A percentile compares a stretch with the other conserved stretches of the same genome.
These are phyloP conservation scores for Venturia carpophila DNA, from an alignment of 2,329 filamentous ascomycete species.

Conservation along the genomic window DNA sequence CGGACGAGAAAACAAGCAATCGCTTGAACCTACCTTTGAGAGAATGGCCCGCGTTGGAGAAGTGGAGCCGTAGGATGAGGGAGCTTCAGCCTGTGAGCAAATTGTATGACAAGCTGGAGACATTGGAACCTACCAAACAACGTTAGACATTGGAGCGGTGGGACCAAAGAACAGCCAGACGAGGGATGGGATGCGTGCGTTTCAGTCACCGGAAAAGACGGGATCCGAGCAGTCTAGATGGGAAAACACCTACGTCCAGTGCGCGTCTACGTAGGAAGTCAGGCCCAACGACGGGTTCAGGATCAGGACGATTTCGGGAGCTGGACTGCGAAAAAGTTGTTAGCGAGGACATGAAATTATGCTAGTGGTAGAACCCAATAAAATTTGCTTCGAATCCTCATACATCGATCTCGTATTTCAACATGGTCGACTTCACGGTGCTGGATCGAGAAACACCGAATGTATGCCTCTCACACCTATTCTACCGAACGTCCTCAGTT, in stretches of 20 bases:
- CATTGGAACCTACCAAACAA: neutral
- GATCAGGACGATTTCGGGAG: neutral
- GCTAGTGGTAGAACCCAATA: neutral
- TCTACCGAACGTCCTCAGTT: neutral
- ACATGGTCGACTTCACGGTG: neutral
- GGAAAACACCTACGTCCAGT: too few relatives aligned
- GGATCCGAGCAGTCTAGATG: too few relatives aligned
- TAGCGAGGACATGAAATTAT: neutral
- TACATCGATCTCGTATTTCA: neutral
- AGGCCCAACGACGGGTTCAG: too few relatives aligned
- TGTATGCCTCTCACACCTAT: neutral
- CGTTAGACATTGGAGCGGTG: neutral
- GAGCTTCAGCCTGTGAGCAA: neutral
- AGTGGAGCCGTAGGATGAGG: neutral
- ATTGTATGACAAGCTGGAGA: neutral
- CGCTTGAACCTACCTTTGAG: neutral
- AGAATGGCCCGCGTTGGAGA: neutral
- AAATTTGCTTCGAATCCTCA: neutral
- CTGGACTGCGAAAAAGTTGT: neutral
- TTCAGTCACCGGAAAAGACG: too few relatives aligned
- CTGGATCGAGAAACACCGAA: neutral
- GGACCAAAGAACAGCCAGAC: neutral
- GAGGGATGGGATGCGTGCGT: neutral
- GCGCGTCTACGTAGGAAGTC: too few relatives aligned
- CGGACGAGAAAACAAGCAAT: neutral